Evolutionary conservation across 2,329 filamentous ascomycete species (phyloP), one percentile per base, ranked within the genome.

Genomic region (Fusarium lyarnte): DNA sequence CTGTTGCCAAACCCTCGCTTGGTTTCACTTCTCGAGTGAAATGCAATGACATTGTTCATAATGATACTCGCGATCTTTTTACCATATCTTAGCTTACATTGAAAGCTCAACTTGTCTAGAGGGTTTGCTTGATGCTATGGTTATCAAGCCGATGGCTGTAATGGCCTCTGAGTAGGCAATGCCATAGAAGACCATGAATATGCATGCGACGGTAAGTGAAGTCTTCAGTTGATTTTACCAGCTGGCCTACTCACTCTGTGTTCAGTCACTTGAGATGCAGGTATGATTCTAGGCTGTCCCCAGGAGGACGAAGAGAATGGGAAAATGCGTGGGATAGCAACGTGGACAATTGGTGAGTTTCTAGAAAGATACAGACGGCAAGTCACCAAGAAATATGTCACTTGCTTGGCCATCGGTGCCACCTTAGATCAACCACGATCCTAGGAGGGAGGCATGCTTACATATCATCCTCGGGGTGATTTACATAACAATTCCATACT

Each of bases 201-300:
- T 69, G 64, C 58, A 51, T 36, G 13, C 6, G 4, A 67, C 23
- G 12, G 66, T 41, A 9, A 63, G 19, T 27, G 13, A 3, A 10
- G 2, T 13, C 4, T 19, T 9, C 1, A 6, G 3, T 31, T 6
- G 5, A 4, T 9, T 5, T 4, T 9, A 5, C 12, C 0, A 27
- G 8, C 3, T 9, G 4, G 2, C 5, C 9, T 21, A 17, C 19
- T 43, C 6, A 63, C 9, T 4, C 9, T 19, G 4, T 3, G n/a
- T 13, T 19, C 4, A 58, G 35, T 25, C 29, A 19, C 41, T 55
- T 2, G 29, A 51, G 5, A 8, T 62, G 38, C 27, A 62, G 35
- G 14, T 52, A 42, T 13, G 19, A 46, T 11, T 33, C 16, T 49
- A 11, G 49, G 57, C 6, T 67, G 29, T 51, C 19, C 31, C 10